Evolutionary conservation across 2,329 filamentous ascomycete species (phyloP), one percentile per base, ranked within the genome.

Genomic region (Stachybotrys elegans): DNA sequence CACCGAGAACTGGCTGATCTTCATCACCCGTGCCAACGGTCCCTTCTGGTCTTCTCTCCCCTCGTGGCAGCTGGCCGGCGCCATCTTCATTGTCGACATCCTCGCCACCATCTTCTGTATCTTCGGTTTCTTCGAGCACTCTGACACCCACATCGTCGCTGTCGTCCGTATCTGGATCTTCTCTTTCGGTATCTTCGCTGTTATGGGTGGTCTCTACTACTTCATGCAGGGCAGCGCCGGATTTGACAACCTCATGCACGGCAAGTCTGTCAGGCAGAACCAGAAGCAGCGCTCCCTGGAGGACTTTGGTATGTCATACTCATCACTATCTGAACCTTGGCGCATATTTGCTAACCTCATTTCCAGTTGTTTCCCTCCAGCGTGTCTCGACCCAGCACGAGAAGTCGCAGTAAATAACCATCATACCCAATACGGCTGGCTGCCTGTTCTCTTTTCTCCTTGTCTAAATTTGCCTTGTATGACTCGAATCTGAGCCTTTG

Each of bases 1-100:
- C 43, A 91, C 89, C 48, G 88, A 95, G 77, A 95, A 94, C 73
- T 95, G 90, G 89, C 79, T 95, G 42, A 95, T 95, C 69, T 94
- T 95, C 75, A 92, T 95, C 71, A 95, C 89, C 52, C 88, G 90
- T 76, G 86, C 88, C 70, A 91, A 91, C 69, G 88, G 89, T 59
- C 88, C 88, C 43, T 92, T 94, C 78, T 94, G 88, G 88, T 90
- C 86, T 4, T 91, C 86, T 20, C 79, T 89, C 47, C 89, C 90
- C 48, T 94, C 88, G 48, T 91, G 88, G 86, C 87, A 94, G 68
- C 75, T 95, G 36, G 67, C 75, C 44, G 83, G 83, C 49, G 89
- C 89, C 51, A 89, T 95, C 52, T 63, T 93, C 39, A 54, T 88
- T 40, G 89, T 95, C 59, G 88, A 95, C 61, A 77, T 93, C 56